Base-by-base conservation (phyloP, 306 rosid genomes). In the Castanopsis chinensis region DNA sequence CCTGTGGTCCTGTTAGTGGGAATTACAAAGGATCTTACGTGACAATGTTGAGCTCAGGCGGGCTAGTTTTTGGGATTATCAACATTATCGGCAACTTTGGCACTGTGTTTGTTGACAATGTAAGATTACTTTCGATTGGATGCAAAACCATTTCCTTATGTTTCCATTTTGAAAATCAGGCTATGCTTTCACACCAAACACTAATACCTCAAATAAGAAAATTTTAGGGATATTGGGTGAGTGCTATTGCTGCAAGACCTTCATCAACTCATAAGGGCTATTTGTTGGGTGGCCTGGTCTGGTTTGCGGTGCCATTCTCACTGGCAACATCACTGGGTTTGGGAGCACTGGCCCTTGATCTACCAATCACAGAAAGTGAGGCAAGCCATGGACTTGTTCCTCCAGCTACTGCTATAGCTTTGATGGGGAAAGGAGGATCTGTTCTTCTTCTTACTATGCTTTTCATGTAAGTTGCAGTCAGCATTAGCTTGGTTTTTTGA, bases 271-370 rank as follows among this genome's bases (percentile, higher is more conserved):
- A 92, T 55, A 94, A 94, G 83, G 97, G 97, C 37, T 94, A 94
- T 78, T 85, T 94, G 91, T 82, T 94, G 88, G 98, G 98, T 73
- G 98, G 98, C 25, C 76, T 94, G 81, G 97, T 94, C 64, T 94
- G 98, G 98, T 94, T 94, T 89, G 98, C 97, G 4, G 98, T 94
- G 79, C 98, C 97, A 74, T 94, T 94, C 84, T 91, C 98, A 73
- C 87, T 94, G 80, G 98, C 97, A 37, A 94, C 98, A 76, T 86
- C 97, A 70, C 82, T 94, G 33, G 98, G 97, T 78, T 70, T 94
- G 37, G 98, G 98, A 78, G 97, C 98, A 15, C 53, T 94, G n/a
- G 98, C 98, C 53, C 97, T 94, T 78, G 94, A 94, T 86, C 83
- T 94, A 57, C 97, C 98, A 12, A 76, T 92, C 72, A 91, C 87